Base-by-base conservation (phyloP, 2,329 filamentous ascomycete genomes). In the Periconia digitata region DNA sequence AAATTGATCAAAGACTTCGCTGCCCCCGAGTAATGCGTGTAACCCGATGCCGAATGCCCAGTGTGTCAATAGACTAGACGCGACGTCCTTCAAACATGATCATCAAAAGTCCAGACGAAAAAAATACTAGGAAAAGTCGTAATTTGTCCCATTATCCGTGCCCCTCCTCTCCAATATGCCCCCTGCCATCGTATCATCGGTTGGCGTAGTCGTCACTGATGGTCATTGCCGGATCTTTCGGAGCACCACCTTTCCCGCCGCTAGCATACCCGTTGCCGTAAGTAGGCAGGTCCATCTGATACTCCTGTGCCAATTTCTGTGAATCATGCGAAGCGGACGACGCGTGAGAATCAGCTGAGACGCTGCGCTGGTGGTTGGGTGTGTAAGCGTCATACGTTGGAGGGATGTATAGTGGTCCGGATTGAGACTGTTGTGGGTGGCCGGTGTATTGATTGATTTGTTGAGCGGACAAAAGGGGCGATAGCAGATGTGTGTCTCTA, bases 221-320 rank as follows among this genome's bases (percentile, higher is more conserved):
- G n/a, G n/a, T n/a, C 27, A n/a, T n/a, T 32, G n/a, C 27, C 27
- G n/a, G n/a, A 32, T n/a, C n/a, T n/a, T 8, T 8, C n/a, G n/a
- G n/a, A n/a, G n/a, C 4, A 6, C 23, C 40, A 42, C 21, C 3
- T 6, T 18, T 24, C 15, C n/a, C n/a, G 21, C 22, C 20, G 12
- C 16, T 42, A n/a, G 46, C 52, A 42, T 64, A 65, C 4, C 59
- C 62, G 0, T 54, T 21, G n/a, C 52, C 61, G 41, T 54, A 63
- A 0, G 43, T 32, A 1, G 60, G 56, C 15, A 67, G 43, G 15
- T 57, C 58, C 13, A 50, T 41, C 34, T 54, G 59, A 37, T 67
- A 67, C 47, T 66, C 62, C 41, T 36, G 43, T 1, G 64, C 64
- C 32, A 66, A 34, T 29, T 56, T 54, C 8, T 35, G 49, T 2